Base-by-base conservation (phyloP, 2,329 filamentous ascomycete species). In the Trichocomaceae sp. region DNA sequence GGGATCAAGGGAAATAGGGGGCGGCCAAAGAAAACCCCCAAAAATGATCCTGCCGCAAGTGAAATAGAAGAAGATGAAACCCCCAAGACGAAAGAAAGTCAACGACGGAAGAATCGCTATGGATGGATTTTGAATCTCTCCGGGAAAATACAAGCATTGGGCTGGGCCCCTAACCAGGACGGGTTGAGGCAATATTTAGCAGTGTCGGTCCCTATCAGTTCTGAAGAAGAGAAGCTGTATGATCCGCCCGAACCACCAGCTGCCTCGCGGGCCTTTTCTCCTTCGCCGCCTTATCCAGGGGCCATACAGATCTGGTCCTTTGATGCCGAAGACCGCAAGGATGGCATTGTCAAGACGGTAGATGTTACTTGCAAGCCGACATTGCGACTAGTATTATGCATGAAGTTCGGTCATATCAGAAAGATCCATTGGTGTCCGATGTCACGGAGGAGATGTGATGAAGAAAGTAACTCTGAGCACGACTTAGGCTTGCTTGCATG, bases 251-350 rank as follows among this genome's bases (percentile, higher is more conserved):
- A 58, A 52, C 64, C 59, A 44, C 70, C 59, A 60, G 69, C 63
- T 57, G 68, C 56, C 52, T 69, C 75, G 7, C 75, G 78, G 17
- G 74, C 80, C 4, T 83, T 83, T 62, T 71, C 71, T 15, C 72
- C 79, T 9, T 77, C 77, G 4, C 64, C 70, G 6, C 68, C 74
- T 15, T 77, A 75, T 57, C 73, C 77, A 15, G 74, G 76, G 13
- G 75, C 75, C 2, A 73, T 85, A 31, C 81, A 84, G 58, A 76
- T 85, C 6, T 85, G 82, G 82, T 70, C 76, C 5, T 80, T 85
- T 60, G 48, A 57, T 19, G 52, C 56, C 8, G 68, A 71, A 37
- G 71, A 74, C 3, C 67, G 64, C 15, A 53, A 64, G 42, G 62
- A 66, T 5, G 61, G 64, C 1, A 54, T 60, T 15, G 65, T 70